Conservation (phyloP, 495 filamentous ascomycete genomes). For the Terfezia boudieri region DNA sequence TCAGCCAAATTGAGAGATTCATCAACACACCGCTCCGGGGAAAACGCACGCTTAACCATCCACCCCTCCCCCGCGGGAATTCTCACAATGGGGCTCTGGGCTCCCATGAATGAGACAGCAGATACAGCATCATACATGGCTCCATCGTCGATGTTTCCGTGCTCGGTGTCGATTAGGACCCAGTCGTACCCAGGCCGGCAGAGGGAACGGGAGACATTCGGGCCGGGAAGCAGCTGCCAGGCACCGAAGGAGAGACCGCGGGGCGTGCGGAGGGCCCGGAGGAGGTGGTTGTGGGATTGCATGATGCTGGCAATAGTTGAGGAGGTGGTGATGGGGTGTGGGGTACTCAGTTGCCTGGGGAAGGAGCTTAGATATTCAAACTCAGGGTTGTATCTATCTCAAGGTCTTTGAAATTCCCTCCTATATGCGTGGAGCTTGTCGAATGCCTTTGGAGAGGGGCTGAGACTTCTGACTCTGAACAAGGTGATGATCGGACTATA, state of each 20-base stretch:
- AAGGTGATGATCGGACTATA: no score
- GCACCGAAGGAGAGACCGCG: slow-evolving; percentile 38
- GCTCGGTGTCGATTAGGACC: slow-evolving; percentile 55
- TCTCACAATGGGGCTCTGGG: slow-evolving; percentile 43
- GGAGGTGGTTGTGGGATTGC: slow-evolving; percentile 40
- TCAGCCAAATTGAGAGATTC: neutral
- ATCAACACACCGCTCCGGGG: neutral
- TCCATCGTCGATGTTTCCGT: slow-evolving; percentile 59
- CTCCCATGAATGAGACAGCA: slow-evolving; percentile 18
- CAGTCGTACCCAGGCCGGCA: slow-evolving; percentile 48
- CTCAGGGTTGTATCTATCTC: no score
- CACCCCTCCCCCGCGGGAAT: slow-evolving; percentile 42
- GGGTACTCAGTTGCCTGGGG: no score
- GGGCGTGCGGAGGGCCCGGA: slow-evolving; percentile 33
- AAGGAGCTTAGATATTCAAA: no score
- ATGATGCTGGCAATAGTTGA: slow-evolving; percentile 19
- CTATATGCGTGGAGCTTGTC: no score
- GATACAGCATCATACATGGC: slow-evolving; percentile 47
- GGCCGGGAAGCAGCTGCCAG: slow-evolving; percentile 57
- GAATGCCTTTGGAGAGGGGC: no score
- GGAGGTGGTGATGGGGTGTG: no score
- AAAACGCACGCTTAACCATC: slow-evolving; percentile 45
- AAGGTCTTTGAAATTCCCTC: no score
- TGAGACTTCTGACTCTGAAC: no score
- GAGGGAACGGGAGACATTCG: slow-evolving; percentile 44